Conservation (phyloP, 805 yeast genomes). For the Kluyveromyces siamensis region DNA sequence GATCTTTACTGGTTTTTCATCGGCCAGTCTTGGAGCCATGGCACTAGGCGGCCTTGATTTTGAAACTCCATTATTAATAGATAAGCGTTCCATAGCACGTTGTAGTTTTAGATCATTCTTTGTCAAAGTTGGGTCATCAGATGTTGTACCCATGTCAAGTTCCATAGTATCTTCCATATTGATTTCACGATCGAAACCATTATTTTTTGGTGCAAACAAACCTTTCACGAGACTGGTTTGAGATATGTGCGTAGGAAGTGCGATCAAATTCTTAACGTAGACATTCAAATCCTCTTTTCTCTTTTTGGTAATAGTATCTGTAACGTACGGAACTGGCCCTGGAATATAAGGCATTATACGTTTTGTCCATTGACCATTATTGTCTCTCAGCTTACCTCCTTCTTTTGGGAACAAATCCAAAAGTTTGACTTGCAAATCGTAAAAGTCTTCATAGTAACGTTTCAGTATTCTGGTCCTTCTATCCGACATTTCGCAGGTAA, state of each 20-base stretch:
- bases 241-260: constrained; percentile 70
- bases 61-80: constrained; percentile 11
- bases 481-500: constrained; percentile 55
- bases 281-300: constrained; percentile 47
- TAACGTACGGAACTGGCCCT: constrained; percentile 88
- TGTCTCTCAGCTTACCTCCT: constrained; percentile 57
- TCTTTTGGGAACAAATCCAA: constrained; percentile 82
- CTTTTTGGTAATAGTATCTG: constrained; percentile 57
- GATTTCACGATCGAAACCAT: constrained; percentile 28
- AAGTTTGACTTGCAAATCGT: constrained; percentile 80
- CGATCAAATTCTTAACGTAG: constrained; percentile 50
- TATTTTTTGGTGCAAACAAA: constrained; percentile 49
- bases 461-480: constrained; percentile 68
- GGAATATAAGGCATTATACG: constrained; percentile 91
- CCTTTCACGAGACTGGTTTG: constrained; percentile 57
- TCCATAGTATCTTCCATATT: constrained; percentile 10
- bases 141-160: not conserved
- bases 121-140: constrained; percentile 27
- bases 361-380: constrained; percentile 50
- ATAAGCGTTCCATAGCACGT: constrained; percentile 20
- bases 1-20: constrained; percentile 36
- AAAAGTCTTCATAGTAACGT: constrained; percentile 91
- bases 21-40: constrained; percentile 16
- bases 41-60: constrained; percentile 26
- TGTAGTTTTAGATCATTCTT: constrained; percentile 25